Percentiles rank a stretch among this genome's conserved stretches.
Evolutionary conservation across 805 yeast genomes (phyloP).

Genomic region (Metschnikowia lochheadii): DNA sequence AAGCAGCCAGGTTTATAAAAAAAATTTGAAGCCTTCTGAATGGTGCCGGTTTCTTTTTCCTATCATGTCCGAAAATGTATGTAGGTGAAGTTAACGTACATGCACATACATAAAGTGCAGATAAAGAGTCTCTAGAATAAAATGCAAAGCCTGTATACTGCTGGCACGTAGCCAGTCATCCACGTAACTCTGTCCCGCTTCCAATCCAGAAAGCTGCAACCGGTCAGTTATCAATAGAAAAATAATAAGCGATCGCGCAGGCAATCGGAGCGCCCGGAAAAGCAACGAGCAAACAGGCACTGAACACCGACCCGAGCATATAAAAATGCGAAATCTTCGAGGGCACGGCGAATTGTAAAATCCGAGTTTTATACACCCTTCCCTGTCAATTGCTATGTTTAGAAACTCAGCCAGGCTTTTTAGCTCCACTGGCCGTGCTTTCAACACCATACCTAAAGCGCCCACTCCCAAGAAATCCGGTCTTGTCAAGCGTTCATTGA

Average conservation of each 20-base stretch:
- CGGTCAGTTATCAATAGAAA: background rate
- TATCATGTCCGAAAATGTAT: too few species aligned
- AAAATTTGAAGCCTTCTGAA: too few species aligned
- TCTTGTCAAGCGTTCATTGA: constrained; percentile 41
- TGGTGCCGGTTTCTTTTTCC: too few species aligned
- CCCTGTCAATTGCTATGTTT: constrained; percentile 10
- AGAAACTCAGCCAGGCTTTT: constrained; percentile 20
- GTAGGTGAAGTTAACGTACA: too few species aligned
- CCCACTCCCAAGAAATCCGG: constrained; percentile 19
- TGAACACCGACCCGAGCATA: constrained; percentile 1
- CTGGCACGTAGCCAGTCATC: background rate
- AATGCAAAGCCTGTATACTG: background rate
- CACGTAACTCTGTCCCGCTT: background rate
- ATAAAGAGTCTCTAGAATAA: too few species aligned
- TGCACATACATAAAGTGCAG: too few species aligned
- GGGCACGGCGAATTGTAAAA: background rate
- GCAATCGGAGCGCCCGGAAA: background rate
- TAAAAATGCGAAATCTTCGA: constrained; percentile 2
- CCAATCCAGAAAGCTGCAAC: background rate
- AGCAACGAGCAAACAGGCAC: constrained; percentile 3
- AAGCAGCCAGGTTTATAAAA: too few species aligned
- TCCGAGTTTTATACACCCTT: background rate
- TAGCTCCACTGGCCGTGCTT: constrained; percentile 21
- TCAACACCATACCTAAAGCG: constrained; percentile 16
- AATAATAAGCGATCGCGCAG: constrained; percentile 1